Base-by-base conservation (phyloP, 1,139 yeast genomes). In the Yamadazyma aaseri region DNA sequence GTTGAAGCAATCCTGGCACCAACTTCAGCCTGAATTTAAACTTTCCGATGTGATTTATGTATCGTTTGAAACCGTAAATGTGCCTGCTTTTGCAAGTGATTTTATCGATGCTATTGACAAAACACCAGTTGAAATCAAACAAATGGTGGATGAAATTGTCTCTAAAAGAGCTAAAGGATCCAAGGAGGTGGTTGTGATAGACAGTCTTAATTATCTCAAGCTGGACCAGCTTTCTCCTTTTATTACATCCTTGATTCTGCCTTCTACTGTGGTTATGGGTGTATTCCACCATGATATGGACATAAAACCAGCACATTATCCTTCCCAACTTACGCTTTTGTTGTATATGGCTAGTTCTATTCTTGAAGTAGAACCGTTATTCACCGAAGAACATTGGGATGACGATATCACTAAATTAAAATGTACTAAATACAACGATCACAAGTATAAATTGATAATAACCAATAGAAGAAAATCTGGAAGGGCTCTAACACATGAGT, bases 391-490 rank as follows among this genome's bases (percentile, higher is more conserved):
- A 33, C 72, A 64, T 18, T 51, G 72, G 16, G 79, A 72, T 10
- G 56, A 56, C 8, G 55, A 60, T 11, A 46, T 77, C 2, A 53
- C 61, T n/a, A 56, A 53, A 16, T 62, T 78, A 32, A 61, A 66
- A 31, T 53, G 82, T 20, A 43, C 50, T 28, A 30, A 33, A 61
- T 60, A 78, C 39, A 81, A 86, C 49, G 61, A 60, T 20, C 41
- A 62, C 0, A 44, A 28, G 1, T 84, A 79, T 53, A 61, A 62
- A 32, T 55, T 81, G 2, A 63, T 63, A 5, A 56, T 92, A 35
- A 76, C 75, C 4, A 85, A 82, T 50, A 71, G 94, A 40, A 72
- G 97, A 38, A 84, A 84, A 51, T 85, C 96, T 0, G 98, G 98
- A 0, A 70, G 96, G 36, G 76, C 94, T 0, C 53, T 84, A 23